These are phyloP conservation scores for Perkinsus marinus DNA, from an alignment of 169 alveolate genomes.

Conservation along the genomic window DNA sequence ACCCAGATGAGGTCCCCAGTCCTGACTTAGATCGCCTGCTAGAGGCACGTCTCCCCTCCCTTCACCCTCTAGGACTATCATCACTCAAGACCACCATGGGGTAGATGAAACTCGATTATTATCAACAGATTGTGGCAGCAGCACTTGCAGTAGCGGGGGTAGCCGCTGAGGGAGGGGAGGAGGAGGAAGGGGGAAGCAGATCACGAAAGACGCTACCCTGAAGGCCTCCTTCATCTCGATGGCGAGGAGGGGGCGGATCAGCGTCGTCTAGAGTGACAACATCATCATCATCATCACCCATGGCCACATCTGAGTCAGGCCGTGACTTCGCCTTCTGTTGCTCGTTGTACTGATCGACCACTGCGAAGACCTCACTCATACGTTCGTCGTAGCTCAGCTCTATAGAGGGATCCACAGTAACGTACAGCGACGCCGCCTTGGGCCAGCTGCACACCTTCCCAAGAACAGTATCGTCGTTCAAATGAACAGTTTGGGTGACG, in stretches of 20 bases:
- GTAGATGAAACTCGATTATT: too few species aligned
- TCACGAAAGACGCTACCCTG: neutral
- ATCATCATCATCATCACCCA: neutral
- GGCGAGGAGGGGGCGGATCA: neutral
- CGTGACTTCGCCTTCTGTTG: neutral
- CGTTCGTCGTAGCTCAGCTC: neutral
- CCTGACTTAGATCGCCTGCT: too few species aligned
- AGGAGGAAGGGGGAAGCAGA: neutral
- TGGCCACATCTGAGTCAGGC: neutral
- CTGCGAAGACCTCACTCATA: neutral
- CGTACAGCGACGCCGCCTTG: neutral
- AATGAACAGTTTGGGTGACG: neutral
- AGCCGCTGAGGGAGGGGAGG: neutral
- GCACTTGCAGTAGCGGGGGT: neutral
- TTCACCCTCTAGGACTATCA: too few species aligned
- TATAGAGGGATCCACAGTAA: too few species aligned
- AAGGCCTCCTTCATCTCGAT: neutral
- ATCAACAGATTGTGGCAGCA: neutral
- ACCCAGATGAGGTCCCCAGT: too few species aligned
- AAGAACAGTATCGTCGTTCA: neutral
- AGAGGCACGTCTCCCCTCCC: too few species aligned
- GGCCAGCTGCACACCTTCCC: neutral
- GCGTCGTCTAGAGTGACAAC: neutral
- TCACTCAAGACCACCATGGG: too few species aligned
- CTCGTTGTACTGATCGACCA: neutral